Evolutionary conservation across 2,329 filamentous ascomycete species (phyloP).

Genomic region (Epichloe uncinata): DNA sequence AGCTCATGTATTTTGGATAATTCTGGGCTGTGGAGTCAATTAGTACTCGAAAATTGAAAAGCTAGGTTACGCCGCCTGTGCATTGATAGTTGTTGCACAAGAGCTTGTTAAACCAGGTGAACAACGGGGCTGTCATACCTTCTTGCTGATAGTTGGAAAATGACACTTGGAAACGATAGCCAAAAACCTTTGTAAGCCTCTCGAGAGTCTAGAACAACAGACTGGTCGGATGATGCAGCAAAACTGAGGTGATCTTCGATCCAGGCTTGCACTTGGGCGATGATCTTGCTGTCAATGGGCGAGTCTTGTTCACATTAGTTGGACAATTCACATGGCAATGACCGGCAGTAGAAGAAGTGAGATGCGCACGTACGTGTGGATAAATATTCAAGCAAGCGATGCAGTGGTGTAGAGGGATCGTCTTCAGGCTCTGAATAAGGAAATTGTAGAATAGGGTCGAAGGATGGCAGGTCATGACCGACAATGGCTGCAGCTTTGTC

Average conservation of each 20-base stretch:
- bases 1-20: constrained; percentile 13
- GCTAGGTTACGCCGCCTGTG: not conserved
- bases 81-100: not conserved
- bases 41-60: not conserved
- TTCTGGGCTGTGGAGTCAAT: constrained; percentile 2
- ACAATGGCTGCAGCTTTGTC: constrained; percentile 17
- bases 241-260: constrained; percentile 34
- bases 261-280: constrained; percentile 35
- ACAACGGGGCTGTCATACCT: constrained; percentile 23
- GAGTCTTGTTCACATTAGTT: constrained; percentile 20
- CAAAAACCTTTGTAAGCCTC: constrained; percentile 36
- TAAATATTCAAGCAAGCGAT: constrained; percentile 25
- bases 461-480: constrained; percentile 10
- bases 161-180: constrained; percentile 36
- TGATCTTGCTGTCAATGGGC: constrained; percentile 28
- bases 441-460: constrained; percentile 33
- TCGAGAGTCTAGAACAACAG: constrained; percentile 28
- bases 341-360: not conserved
- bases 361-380: constrained; percentile 14
- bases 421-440: constrained; percentile 28
- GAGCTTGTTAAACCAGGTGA: not conserved
- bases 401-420: constrained; percentile 18
- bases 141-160: constrained; percentile 21
- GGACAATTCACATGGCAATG: not conserved
- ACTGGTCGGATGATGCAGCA: constrained; percentile 20